A percentile compares a stretch with the other conserved stretches of the same genome.
Conservation (phyloP, 2,329 filamentous ascomycete species). For the Furcasterigmium furcatum region DNA sequence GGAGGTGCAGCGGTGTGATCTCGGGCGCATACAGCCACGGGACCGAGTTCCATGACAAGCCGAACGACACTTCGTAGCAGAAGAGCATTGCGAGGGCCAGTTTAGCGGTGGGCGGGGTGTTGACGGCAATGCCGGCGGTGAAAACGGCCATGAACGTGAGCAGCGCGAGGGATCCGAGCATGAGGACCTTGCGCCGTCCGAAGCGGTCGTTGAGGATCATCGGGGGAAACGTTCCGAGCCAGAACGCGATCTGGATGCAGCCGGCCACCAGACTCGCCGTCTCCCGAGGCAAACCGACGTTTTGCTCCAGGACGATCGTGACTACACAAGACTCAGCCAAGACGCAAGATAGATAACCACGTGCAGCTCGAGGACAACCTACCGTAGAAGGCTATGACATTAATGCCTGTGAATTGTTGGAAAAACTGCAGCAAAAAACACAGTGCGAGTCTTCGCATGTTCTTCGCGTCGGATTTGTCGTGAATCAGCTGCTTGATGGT, state of each 20-base stretch:
- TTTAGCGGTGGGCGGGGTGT: not conserved
- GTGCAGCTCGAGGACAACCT: not conserved
- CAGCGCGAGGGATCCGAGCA: not conserved
- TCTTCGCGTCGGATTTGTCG: not conserved
- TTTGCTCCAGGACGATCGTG: not conserved
- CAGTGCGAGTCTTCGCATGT: not conserved
- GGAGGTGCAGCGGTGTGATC: not conserved
- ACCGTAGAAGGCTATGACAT: not conserved
- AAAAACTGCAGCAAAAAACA: not conserved
- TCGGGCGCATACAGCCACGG: conserved; percentile 1
- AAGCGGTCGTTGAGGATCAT: not conserved
- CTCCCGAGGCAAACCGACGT: not conserved
- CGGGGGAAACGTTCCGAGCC: not conserved
- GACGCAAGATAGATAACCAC: not conserved
- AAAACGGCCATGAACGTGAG: not conserved
- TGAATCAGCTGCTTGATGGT: not conserved
- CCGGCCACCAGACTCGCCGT: not conserved
- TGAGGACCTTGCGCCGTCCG: not conserved
- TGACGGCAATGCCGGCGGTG: not conserved
- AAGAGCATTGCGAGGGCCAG: not conserved
- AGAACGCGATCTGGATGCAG: conserved; percentile 1
- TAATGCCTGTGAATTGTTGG: not conserved
- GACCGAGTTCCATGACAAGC: conserved; percentile 1
- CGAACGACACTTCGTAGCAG: not conserved
- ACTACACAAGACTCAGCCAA: not conserved